These are phyloP conservation scores for Sparassis latifolia DNA, from an alignment of 1,284 basidiomycete species.

Conservation along the genomic window DNA sequence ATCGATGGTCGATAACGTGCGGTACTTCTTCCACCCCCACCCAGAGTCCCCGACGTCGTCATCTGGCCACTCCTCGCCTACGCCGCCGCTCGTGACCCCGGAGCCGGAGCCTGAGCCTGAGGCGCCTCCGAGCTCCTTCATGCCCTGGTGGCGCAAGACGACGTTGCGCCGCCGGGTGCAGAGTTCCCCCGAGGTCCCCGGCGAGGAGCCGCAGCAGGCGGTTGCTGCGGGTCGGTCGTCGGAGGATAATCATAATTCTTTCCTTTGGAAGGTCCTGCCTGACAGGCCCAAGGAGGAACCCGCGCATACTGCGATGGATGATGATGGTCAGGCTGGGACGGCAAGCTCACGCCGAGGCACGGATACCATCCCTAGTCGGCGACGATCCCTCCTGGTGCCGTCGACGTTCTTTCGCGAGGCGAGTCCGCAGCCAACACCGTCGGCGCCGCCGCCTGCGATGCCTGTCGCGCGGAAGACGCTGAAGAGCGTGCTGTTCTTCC, in stretches of 20 bases:
- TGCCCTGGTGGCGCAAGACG: slow-evolving; percentile 39
- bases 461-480: slow-evolving; percentile 11
- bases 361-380: slow-evolving; percentile 13
- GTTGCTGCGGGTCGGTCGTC: slow-evolving; percentile 10
- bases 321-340: background rate
- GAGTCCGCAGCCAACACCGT: slow-evolving; percentile 2
- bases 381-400: slow-evolving; percentile 21
- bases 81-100: slow-evolving; percentile 3
- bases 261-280: slow-evolving; percentile 1
- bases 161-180: slow-evolving; percentile 41
- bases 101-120: slow-evolving; percentile 15
- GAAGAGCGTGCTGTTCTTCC: slow-evolving; percentile 16
- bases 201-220: slow-evolving; percentile 13
- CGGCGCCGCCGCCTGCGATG: background rate
- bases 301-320: background rate
- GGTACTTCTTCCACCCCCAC: slow-evolving; percentile 34
- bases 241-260: slow-evolving; percentile 7
- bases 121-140: slow-evolving; percentile 31
- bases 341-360: slow-evolving; percentile 6
- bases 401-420: slow-evolving; percentile 12
- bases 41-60: slow-evolving; percentile 19
- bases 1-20: slow-evolving; percentile 45
- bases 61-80: slow-evolving; percentile 14
- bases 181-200: slow-evolving; percentile 40
- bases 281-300: background rate